These are phyloP conservation scores for Breviolum minutum DNA, from an alignment of 73 alveolate species.

Conservation along the genomic window DNA sequence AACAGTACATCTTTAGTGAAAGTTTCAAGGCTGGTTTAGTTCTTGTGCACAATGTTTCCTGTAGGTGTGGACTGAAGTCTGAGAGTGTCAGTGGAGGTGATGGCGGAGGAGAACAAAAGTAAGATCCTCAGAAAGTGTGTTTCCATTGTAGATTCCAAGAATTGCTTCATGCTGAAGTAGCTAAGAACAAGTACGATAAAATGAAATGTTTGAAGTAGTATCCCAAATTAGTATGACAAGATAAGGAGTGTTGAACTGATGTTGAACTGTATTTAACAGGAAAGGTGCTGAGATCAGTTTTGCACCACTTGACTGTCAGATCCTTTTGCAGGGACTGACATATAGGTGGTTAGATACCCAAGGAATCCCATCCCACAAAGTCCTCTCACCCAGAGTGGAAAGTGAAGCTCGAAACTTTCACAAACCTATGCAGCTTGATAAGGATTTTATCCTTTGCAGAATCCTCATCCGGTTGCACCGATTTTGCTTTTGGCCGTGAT, in stretches of 20 bases:
- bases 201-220: background rate
- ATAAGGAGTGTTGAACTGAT: background rate
- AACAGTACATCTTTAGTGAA: background rate
- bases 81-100: constrained; percentile 89
- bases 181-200: background rate
- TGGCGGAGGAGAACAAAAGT: constrained; percentile 90
- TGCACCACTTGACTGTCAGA: too few species aligned
- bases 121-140: background rate
- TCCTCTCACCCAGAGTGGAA: too few species aligned
- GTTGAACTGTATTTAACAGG: background rate
- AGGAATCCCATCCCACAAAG: too few species aligned
- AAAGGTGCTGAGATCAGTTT: too few species aligned
- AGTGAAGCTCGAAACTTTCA: too few species aligned
- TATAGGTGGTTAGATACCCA: too few species aligned
- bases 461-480: too few species aligned
- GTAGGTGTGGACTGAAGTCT: constrained; percentile 91
- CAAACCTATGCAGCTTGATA: too few species aligned
- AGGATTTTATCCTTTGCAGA: too few species aligned
- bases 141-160: background rate
- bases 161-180: background rate
- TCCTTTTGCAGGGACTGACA: too few species aligned
- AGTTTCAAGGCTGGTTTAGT: background rate
- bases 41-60: background rate
- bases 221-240: background rate
- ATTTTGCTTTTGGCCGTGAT: too few species aligned